These are phyloP conservation scores for Cicer judaicum DNA, from an alignment of 306 rosid genomes.

Conservation along the genomic window DNA sequence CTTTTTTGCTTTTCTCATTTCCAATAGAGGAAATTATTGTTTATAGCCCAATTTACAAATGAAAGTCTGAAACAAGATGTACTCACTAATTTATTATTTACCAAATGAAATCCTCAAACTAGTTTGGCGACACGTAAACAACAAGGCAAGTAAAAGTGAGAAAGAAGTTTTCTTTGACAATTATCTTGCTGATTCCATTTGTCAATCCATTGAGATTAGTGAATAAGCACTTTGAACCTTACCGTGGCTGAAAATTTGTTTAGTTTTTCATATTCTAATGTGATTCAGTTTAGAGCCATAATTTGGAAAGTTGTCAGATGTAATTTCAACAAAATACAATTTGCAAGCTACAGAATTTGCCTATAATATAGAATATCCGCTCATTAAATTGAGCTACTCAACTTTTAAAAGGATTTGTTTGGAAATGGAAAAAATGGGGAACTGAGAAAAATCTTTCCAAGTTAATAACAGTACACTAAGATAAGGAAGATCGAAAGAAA, in stretches of 20 bases:
- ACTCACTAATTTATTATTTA: slow-evolving; percentile 10
- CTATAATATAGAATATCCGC: neutral
- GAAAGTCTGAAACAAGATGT: slow-evolving; percentile 2
- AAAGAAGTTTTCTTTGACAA: slow-evolving; percentile 14
- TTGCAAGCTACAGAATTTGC: slow-evolving; percentile 9
- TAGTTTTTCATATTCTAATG: slow-evolving; percentile 10
- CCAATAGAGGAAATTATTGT: slow-evolving; percentile 23
- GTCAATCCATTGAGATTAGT: slow-evolving; percentile 16
- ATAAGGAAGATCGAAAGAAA: slow-evolving; percentile 5
- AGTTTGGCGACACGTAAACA: slow-evolving; percentile 18
- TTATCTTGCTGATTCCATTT: slow-evolving; percentile 13
- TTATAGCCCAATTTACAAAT: slow-evolving; percentile 12
- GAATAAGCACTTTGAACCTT: slow-evolving; percentile 12
- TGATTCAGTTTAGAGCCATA: slow-evolving; percentile 19
- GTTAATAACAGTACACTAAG: slow-evolving; percentile 26
- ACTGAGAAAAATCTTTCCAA: slow-evolving; percentile 5
- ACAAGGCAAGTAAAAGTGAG: slow-evolving; percentile 12
- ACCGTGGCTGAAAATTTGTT: slow-evolving; percentile 1
- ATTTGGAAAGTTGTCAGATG: slow-evolving; percentile 10
- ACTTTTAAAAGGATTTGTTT: slow-evolving; percentile 7
- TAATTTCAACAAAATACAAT: slow-evolving; percentile 10
- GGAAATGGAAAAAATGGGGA: neutral
- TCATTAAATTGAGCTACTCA: slow-evolving; percentile 37
- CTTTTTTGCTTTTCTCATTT: slow-evolving; percentile 14
- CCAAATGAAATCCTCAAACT: slow-evolving; percentile 26